Conservation (phyloP, 2,329 filamentous ascomycete species). For the Aureobasidium subglaciale region DNA sequence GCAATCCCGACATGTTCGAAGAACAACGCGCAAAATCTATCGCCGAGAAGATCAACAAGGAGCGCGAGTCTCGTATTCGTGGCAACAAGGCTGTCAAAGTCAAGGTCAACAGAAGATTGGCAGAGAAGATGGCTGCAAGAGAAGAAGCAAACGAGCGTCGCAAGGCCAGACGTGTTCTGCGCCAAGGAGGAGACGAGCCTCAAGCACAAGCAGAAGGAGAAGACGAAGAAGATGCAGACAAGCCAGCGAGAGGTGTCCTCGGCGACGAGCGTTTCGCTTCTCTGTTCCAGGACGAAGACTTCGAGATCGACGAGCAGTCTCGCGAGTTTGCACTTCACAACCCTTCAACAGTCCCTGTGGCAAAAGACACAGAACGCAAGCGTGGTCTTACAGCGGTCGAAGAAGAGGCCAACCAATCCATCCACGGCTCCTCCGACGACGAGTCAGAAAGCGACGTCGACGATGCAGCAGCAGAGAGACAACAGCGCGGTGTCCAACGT, state of each 20-base stretch:
- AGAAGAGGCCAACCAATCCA: conserved; percentile 47
- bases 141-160: conserved; percentile 58
- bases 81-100: conserved; percentile 74
- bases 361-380: conserved; percentile 30
- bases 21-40: conserved; percentile 86
- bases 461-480: conserved; percentile 21
- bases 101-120: conserved; percentile 80
- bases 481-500: conserved; percentile 35
- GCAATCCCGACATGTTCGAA: conserved; percentile 89
- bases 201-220: conserved; percentile 18
- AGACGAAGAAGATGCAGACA: conserved; percentile 40
- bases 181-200: conserved; percentile 52
- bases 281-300: conserved; percentile 89
- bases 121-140: conserved; percentile 57
- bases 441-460: conserved; percentile 30
- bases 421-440: conserved; percentile 28
- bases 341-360: conserved; percentile 60
- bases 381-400: conserved; percentile 53
- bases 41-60: conserved; percentile 93
- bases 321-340: conserved; percentile 84
- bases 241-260: conserved; percentile 49
- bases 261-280: conserved; percentile 79
- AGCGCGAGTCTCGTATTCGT: conserved; percentile 87
- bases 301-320: conserved; percentile 82
- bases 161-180: conserved; percentile 42